A percentile compares a stretch with the other conserved stretches of the same genome.
Conservation (phyloP, 345 rosid species). For the Eutrema heterophyllum region DNA sequence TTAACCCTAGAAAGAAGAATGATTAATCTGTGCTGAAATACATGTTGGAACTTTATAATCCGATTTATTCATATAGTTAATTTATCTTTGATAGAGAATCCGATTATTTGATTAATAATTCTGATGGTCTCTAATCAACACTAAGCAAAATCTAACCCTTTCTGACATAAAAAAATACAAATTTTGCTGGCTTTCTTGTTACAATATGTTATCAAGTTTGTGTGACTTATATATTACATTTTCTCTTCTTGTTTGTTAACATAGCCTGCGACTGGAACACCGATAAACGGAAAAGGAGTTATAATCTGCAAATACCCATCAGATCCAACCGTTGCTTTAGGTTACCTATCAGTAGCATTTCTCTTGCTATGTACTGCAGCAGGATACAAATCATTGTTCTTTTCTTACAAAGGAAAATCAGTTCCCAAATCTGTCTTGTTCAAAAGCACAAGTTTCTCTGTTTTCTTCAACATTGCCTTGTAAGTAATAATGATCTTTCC, state of each 20-base stretch:
- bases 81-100: no score
- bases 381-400: conserved; percentile 51
- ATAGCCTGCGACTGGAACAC: conserved; percentile 54
- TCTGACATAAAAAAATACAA: neutral
- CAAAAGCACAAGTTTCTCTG: conserved; percentile 40
- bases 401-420: conserved; percentile 54
- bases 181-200: neutral
- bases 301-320: conserved; percentile 64
- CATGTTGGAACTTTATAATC: neutral
- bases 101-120: no score
- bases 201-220: neutral
- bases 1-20: neutral
- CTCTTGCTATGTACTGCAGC: conserved; percentile 36
- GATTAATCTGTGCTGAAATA: neutral
- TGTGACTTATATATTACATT: neutral
- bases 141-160: no score
- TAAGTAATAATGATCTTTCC: conserved; percentile 24
- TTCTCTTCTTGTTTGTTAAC: neutral
- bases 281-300: conserved; percentile 44
- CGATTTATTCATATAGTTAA: no score
- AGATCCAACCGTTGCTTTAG: conserved; percentile 56
- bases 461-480: conserved; percentile 65
- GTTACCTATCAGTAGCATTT: conserved; percentile 50
- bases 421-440: conserved; percentile 52
- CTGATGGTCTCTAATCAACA: no score